Percentiles rank a stretch among this genome's conserved stretches.
phyloP scores from a whole-genome alignment of 331 rosid genomes.

The Prunus yedoensis region DNA sequence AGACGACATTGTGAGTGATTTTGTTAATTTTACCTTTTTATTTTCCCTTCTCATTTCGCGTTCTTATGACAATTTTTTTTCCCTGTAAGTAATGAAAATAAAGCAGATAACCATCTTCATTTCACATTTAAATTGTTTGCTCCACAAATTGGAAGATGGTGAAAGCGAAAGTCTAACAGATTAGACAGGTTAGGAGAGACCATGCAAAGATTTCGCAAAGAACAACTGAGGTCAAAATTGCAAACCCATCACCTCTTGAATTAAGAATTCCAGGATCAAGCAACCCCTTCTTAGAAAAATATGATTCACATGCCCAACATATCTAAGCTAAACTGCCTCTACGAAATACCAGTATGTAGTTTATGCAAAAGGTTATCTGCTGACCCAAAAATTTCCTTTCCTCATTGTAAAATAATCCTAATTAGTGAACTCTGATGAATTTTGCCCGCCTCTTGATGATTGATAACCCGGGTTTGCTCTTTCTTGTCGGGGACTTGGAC shows the following conservation, averaged over 20 bases:
- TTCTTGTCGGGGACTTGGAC: constrained; percentile 61
- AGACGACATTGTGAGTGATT: no score
- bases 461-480: constrained; percentile 54
- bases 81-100: no score
- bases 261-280: constrained; percentile 27
- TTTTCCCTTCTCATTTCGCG: no score
- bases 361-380: constrained; percentile 39
- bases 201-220: background rate
- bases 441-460: constrained; percentile 54
- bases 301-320: constrained; percentile 34
- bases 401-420: constrained; percentile 19
- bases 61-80: no score
- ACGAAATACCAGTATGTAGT: constrained; percentile 42
- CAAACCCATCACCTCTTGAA: constrained; percentile 31
- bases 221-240: constrained; percentile 22
- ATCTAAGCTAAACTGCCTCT: constrained; percentile 29
- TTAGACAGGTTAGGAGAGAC: background rate
- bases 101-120: no score
- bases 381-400: constrained; percentile 40
- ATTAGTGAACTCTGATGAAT: constrained; percentile 44
- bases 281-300: constrained; percentile 19
- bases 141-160: background rate
- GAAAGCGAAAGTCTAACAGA: background rate
- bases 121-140: no score
- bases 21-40: no score